phyloP scores from a whole-genome alignment of 1,139 yeast genomes.

The Geotrichum siamense region DNA sequence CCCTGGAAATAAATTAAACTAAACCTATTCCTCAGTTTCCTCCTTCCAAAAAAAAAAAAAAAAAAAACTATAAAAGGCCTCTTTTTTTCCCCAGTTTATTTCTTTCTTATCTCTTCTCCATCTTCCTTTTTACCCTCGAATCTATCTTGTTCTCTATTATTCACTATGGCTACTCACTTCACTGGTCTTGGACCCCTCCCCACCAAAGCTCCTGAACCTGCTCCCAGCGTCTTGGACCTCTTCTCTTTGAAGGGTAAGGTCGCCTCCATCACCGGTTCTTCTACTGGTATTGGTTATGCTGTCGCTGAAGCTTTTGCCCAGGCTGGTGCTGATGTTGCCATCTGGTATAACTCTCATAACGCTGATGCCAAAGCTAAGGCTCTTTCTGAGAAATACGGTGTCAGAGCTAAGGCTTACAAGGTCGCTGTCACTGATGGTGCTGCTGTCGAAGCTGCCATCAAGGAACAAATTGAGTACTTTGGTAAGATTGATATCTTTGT shows the following conservation, averaged over 20 bases:
- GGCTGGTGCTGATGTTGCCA: conserved; percentile 85
- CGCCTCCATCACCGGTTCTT: conserved; percentile 83
- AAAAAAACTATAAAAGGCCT: conserved; percentile 15
- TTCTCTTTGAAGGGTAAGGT: conserved; percentile 65
- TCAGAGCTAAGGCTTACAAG: conserved; percentile 62
- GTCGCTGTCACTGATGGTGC: conserved; percentile 57
- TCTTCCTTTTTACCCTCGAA: background rate
- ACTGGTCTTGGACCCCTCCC: conserved; percentile 36
- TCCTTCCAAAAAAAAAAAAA: too few relatives aligned
- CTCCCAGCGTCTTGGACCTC: conserved; percentile 30
- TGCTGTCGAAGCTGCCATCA: conserved; percentile 51
- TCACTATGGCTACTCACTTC: conserved; percentile 21
- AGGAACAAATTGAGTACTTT: conserved; percentile 60
- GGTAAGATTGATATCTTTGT: conserved; percentile 76
- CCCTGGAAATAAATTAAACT: too few relatives aligned
- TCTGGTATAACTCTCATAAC: conserved; percentile 70
- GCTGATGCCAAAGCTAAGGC: conserved; percentile 53
- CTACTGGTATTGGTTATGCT: conserved; percentile 77
- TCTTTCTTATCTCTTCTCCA: background rate
- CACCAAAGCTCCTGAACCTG: conserved; percentile 30
- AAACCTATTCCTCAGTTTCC: too few relatives aligned
- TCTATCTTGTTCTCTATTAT: background rate
- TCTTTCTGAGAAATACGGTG: conserved; percentile 55
- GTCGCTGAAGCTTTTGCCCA: conserved; percentile 83
- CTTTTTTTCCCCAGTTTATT: background rate